Evolutionary conservation across 352 stramenopile species (phyloP).

Genomic region (Pythium aristosporum): DNA sequence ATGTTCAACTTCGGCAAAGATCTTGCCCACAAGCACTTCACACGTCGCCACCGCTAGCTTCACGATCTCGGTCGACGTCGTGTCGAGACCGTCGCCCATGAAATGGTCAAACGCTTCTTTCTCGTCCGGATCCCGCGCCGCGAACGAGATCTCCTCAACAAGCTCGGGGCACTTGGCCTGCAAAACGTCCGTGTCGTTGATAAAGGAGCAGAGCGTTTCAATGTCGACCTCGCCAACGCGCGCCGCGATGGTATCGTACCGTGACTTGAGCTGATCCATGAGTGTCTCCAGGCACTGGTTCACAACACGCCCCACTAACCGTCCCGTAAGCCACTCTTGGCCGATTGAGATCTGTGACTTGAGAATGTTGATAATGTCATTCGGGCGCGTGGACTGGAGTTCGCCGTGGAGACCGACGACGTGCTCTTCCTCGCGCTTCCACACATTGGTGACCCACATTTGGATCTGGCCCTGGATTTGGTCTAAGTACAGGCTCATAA

Average conservation of each 20-base stretch:
- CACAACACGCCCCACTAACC: constrained; percentile 63
- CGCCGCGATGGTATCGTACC: constrained; percentile 54
- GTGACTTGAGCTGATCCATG: constrained; percentile 72
- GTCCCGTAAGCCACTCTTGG: constrained; percentile 76
- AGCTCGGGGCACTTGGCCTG: constrained; percentile 84
- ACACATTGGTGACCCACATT: constrained; percentile 85
- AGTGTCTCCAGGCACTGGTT: constrained; percentile 67
- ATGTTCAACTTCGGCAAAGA: constrained; percentile 78
- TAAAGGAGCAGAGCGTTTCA: constrained; percentile 82
- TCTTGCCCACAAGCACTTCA: constrained; percentile 68
- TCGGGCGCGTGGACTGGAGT: constrained; percentile 73
- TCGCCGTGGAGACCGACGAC: constrained; percentile 58
- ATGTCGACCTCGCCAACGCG: constrained; percentile 52
- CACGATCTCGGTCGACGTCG: constrained; percentile 80
- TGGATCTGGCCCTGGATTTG: constrained; percentile 80
- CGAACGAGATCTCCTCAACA: constrained; percentile 82
- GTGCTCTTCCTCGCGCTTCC: constrained; percentile 74
- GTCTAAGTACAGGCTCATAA: constrained; percentile 74
- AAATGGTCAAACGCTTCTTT: constrained; percentile 77
- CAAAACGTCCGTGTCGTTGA: constrained; percentile 82
- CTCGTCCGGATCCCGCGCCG: constrained; percentile 63
- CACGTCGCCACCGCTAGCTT: constrained; percentile 64
- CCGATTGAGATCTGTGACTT: constrained; percentile 85
- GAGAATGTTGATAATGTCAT: constrained; percentile 87
- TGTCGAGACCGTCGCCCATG: constrained; percentile 72